Base-by-base conservation (phyloP, 768 basidiomycete genomes). In the Phlegmacium glaucopus region DNA sequence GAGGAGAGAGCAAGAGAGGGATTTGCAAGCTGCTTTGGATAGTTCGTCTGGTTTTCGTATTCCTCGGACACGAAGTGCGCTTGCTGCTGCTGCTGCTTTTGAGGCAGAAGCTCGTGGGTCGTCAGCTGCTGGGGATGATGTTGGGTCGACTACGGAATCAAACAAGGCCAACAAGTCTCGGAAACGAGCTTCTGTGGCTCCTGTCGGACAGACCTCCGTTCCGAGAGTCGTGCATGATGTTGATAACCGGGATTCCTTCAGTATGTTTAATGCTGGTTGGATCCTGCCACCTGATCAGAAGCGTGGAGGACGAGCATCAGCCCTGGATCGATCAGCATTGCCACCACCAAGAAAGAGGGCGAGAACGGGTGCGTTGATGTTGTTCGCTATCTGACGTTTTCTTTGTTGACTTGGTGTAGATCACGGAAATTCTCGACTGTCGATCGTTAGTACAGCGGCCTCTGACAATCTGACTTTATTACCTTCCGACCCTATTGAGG, bases 211-310 rank as follows among this genome's bases (percentile, higher is more conserved):
- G 35, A 52, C 71, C 11, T 71, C 72, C 2, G 60, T 73, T 2
- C 78, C 84, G 4, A 74, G 77, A 18, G 68, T 87, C 45, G 83
- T 90, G 3, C 76, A 82, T n/a, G 72, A 82, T 35, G 80, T 94
- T 27, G 87, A 86, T 59, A 75, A 78, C 36, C 77, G 79, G 45
- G 78, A 78, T 36, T 85, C 84, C 15, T 96, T 95, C 72, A 78
- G 72, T 59, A 66, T 85, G 67, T 95, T 95, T 67, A 85, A 96
- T 49, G 72, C 74, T 17, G 93, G 93, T 1, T 94, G 91, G 92
- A 90, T 95, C 7, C 67, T 94, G 11, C 88, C 90, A 17, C 72
- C 81, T 2, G 88, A 86, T 28, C 78, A 82, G 43, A 78, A 80
- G 53, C 76, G 92, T 27, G 78, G 82, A 26, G 81, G 82, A 16